Evolutionary conservation across 1,284 basidiomycete genomes (phyloP).

Genomic region (Vanrija sp.): DNA sequence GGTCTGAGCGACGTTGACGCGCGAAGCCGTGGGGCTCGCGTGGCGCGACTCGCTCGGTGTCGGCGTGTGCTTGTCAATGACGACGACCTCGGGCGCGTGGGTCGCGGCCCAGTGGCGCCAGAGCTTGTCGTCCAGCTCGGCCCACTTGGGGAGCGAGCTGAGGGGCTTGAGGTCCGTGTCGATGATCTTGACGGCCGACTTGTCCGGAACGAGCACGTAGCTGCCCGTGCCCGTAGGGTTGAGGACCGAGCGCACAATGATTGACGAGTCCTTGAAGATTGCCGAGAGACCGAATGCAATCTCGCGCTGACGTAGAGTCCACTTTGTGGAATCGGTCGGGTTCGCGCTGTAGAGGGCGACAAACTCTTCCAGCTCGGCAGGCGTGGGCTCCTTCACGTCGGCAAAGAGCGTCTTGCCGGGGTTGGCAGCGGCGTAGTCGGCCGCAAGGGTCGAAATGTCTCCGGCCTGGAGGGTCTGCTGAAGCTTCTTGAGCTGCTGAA

Average conservation of each 20-base stretch:
- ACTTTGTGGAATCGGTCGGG: slow-evolving; percentile 8
- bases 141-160: slow-evolving; percentile 65
- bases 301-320: slow-evolving; percentile 45
- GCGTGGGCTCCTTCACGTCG: slow-evolving; percentile 52
- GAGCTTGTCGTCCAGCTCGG: slow-evolving; percentile 67
- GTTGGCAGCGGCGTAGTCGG: slow-evolving; percentile 20
- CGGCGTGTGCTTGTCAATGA: background rate
- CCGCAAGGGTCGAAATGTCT: slow-evolving; percentile 58
- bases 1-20: background rate
- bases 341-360: slow-evolving; percentile 55
- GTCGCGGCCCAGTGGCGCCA: slow-evolving; percentile 49
- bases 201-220: slow-evolving; percentile 15
- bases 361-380: slow-evolving; percentile 61
- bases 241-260: slow-evolving; percentile 59
- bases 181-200: slow-evolving; percentile 61
- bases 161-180: slow-evolving; percentile 82
- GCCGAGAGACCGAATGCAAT: slow-evolving; percentile 79
- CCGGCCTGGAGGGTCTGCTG: slow-evolving; percentile 75
- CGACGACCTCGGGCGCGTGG: slow-evolving; percentile 4
- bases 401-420: slow-evolving; percentile 27
- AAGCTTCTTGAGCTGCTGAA: slow-evolving; percentile 59
- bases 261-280: slow-evolving; percentile 94
- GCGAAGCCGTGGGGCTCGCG: background rate
- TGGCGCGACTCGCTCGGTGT: background rate
- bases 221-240: slow-evolving; percentile 2